phyloP scores from a whole-genome alignment of 2,329 filamentous ascomycete species.

The Microcyclospora pomicola region DNA sequence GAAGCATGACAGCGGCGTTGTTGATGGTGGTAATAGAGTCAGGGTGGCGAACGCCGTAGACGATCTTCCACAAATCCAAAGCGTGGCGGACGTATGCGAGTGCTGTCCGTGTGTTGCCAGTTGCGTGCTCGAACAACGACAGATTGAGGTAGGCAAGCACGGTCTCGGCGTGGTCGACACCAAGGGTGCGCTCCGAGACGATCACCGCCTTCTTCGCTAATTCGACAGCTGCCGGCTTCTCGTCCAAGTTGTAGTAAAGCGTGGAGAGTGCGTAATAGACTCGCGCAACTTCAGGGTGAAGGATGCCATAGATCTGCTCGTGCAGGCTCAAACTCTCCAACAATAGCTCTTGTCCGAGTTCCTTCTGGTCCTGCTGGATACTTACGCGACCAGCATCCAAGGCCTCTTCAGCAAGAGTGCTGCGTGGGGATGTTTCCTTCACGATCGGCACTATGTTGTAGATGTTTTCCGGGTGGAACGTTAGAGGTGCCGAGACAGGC shows the following conservation, averaged over 20 bases:
- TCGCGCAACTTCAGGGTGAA: constrained; percentile 90
- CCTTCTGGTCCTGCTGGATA: constrained; percentile 87
- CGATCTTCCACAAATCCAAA: constrained; percentile 89
- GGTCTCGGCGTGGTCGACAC: constrained; percentile 86
- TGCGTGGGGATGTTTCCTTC: constrained; percentile 87
- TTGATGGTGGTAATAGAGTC: constrained; percentile 98
- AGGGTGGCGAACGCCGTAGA: constrained; percentile 85
- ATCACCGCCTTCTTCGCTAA: constrained; percentile 93
- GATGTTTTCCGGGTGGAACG: constrained; percentile 74
- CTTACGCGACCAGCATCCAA: constrained; percentile 92
- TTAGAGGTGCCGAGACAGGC: constrained; percentile 36
- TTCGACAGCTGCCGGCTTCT: constrained; percentile 91
- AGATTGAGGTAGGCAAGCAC: constrained; percentile 93
- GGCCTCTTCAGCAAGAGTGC: constrained; percentile 83
- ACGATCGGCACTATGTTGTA: constrained; percentile 87
- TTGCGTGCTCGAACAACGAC: constrained; percentile 83
- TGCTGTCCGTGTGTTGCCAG: constrained; percentile 78
- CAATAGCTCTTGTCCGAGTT: constrained; percentile 87
- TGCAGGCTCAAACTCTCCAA: constrained; percentile 92
- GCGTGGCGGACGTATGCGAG: constrained; percentile 83
- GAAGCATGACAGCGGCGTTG: constrained; percentile 97
- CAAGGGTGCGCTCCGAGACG: constrained; percentile 84
- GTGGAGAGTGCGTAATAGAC: constrained; percentile 93
- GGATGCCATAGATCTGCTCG: constrained; percentile 95
- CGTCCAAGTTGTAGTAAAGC: constrained; percentile 93